Conservation (phyloP, 257 asterid genomes). For the Buddleja alternifolia region DNA sequence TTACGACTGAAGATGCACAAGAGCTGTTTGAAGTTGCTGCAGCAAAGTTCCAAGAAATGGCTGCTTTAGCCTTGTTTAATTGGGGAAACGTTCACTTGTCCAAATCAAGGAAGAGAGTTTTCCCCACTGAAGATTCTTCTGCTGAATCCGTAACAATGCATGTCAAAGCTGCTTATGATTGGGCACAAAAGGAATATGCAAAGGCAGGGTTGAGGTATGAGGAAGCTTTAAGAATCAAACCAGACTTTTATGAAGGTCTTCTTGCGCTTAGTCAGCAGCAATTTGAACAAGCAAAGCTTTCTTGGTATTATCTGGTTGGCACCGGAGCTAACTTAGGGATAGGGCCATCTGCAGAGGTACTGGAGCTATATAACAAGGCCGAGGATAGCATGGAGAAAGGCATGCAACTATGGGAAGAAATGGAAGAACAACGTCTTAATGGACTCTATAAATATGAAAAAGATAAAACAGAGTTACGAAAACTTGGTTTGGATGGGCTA, state of each 20-base stretch:
- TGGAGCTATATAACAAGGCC: conserved; percentile 23
- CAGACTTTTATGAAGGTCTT: conserved; percentile 23
- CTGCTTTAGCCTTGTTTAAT: conserved; percentile 25
- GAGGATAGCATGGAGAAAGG: conserved; percentile 28
- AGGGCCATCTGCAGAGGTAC: conserved; percentile 23
- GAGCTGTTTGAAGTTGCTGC: conserved; percentile 17
- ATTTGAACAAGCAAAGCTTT: conserved; percentile 27
- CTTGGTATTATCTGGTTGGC: conserved; percentile 17
- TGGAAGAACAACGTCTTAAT: conserved; percentile 12
- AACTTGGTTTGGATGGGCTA: not conserved
- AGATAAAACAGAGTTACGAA: conserved; percentile 2
- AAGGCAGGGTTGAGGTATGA: conserved; percentile 21
- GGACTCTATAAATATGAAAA: not conserved
- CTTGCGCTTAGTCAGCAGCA: conserved; percentile 29
- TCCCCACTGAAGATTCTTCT: not conserved
- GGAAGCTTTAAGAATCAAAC: conserved; percentile 17
- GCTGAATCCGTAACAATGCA: not conserved
- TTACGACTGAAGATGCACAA: conserved; percentile 26
- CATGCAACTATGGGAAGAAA: conserved; percentile 27
- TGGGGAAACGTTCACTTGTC: conserved; percentile 33
- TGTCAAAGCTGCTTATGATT: conserved; percentile 20
- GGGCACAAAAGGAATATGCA: conserved; percentile 16
- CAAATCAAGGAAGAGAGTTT: conserved; percentile 23
- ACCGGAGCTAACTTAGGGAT: conserved; percentile 2
- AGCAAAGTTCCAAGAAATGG: conserved; percentile 25